Percentiles rank a stretch among this genome's conserved stretches.
phyloP scores from a whole-genome alignment of 1,284 basidiomycete species.

The Bjerkandera adusta region DNA sequence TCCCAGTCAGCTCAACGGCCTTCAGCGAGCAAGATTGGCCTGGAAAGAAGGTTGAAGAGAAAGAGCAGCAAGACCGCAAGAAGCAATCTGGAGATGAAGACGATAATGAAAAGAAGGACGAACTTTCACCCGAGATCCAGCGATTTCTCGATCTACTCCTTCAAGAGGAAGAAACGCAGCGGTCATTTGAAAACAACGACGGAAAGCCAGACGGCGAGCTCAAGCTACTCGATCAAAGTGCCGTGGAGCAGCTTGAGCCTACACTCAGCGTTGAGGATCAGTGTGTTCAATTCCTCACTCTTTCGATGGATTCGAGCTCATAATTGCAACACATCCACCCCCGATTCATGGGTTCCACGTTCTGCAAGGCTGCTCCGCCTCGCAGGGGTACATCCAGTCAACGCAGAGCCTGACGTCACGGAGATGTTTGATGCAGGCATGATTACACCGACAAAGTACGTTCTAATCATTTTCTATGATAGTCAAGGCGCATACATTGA shows the following conservation, averaged over 20 bases:
- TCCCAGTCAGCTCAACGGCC: slow-evolving; percentile 19
- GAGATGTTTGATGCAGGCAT: slow-evolving; percentile 21
- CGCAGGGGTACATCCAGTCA: slow-evolving; percentile 23
- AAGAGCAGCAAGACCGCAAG: background rate
- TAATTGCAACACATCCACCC: slow-evolving; percentile 13
- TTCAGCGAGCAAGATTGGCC: slow-evolving; percentile 21
- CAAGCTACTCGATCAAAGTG: slow-evolving; percentile 19
- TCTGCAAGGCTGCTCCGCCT: slow-evolving; percentile 21
- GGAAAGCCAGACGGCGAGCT: slow-evolving; percentile 17
- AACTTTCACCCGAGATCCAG: background rate
- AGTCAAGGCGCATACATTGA: background rate
- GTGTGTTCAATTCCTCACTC: slow-evolving; percentile 13
- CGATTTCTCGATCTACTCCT: slow-evolving; percentile 7
- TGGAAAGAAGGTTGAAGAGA: slow-evolving; percentile 6
- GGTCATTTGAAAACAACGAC: slow-evolving; percentile 17
- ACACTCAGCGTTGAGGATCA: slow-evolving; percentile 22
- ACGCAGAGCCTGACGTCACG: slow-evolving; percentile 21
- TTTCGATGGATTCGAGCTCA: background rate
- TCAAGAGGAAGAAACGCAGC: slow-evolving; percentile 17
- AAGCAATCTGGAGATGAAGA: background rate
- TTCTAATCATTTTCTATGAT: background rate
- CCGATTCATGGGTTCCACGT: slow-evolving; percentile 27
- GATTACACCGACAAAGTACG: slow-evolving; percentile 23
- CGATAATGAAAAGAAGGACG: background rate
- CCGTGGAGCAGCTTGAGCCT: slow-evolving; percentile 20